Conservation (phyloP, 2,329 filamentous ascomycete genomes). For the Ilyonectria robusta region DNA sequence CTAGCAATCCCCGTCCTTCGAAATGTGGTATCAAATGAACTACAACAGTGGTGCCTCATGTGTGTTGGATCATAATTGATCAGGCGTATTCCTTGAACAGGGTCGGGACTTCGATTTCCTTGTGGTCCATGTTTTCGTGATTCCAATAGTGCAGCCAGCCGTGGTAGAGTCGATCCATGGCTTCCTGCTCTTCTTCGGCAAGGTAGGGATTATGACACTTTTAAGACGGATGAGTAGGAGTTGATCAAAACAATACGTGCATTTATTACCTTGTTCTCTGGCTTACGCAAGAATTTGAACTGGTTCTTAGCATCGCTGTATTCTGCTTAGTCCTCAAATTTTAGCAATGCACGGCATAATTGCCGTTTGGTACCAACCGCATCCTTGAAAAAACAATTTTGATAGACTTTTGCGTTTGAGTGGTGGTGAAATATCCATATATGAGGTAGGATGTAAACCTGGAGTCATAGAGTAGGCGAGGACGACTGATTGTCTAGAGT, state of each 20-base stretch:
- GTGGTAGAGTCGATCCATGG: background rate
- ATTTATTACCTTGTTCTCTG: background rate
- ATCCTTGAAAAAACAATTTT: no score
- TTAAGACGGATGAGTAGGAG: background rate
- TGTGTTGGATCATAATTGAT: no score
- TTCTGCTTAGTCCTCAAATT: background rate
- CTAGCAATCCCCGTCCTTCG: background rate
- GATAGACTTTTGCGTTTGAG: no score
- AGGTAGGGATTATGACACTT: background rate
- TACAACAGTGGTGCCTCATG: no score
- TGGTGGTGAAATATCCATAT: no score
- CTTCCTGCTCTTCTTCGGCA: background rate
- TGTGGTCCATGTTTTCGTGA: background rate
- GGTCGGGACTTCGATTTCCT: background rate
- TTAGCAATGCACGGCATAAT: no score
- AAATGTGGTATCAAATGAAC: no score
- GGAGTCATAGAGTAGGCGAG: no score
- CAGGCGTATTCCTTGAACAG: background rate
- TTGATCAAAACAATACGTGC: no score
- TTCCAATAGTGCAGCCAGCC: constrained; percentile 1
- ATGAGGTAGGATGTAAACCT: no score
- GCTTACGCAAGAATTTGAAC: background rate
- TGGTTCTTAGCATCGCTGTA: background rate
- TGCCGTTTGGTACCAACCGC: no score
- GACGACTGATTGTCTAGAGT: no score